phyloP scores from a whole-genome alignment of 371 early-diverging fungal genomes.

The Phascolomyces articulosus region DNA sequence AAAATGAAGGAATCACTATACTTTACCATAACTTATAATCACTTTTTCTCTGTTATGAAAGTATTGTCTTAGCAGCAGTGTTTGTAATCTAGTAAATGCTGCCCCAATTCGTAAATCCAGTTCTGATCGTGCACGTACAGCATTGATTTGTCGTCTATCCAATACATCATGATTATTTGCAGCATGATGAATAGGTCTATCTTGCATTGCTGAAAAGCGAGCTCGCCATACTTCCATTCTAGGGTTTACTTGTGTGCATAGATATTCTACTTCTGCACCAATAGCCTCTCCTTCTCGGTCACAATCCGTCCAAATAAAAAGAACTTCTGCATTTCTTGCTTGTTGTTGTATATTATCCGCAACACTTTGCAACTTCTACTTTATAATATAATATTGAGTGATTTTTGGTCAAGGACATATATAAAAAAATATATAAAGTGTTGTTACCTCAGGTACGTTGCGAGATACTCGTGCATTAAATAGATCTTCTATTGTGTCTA shows the following conservation, averaged over 20 bases:
- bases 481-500: slow-evolving; percentile 56
- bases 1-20: neutral
- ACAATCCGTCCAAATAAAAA: slow-evolving; percentile 99
- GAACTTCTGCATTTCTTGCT: slow-evolving; percentile 60
- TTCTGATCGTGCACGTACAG: slow-evolving; percentile 93
- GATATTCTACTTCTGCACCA: slow-evolving; percentile 82
- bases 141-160: slow-evolving; percentile 79
- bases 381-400: too few relatives aligned
- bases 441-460: neutral
- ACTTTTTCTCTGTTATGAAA: neutral
- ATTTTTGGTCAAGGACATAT: too few relatives aligned
- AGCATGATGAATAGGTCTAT: slow-evolving; percentile 81
- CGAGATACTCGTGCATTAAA: slow-evolving; percentile 53
- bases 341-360: slow-evolving; percentile 63
- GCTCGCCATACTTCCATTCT: slow-evolving; percentile 76
- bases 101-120: slow-evolving; percentile 98
- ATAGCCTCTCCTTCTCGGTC: slow-evolving; percentile 99
- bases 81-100: slow-evolving; percentile 96
- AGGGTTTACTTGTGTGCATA: slow-evolving; percentile 70
- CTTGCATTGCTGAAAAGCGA: slow-evolving; percentile 81
- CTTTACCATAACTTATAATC: slow-evolving; percentile 88
- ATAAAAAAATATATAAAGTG: neutral
- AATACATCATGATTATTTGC: slow-evolving; percentile 74
- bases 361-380: slow-evolving; percentile 7
- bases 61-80: slow-evolving; percentile 62